Conservation (phyloP, 1,284 basidiomycete species). For the Irpex rosettiformis region DNA sequence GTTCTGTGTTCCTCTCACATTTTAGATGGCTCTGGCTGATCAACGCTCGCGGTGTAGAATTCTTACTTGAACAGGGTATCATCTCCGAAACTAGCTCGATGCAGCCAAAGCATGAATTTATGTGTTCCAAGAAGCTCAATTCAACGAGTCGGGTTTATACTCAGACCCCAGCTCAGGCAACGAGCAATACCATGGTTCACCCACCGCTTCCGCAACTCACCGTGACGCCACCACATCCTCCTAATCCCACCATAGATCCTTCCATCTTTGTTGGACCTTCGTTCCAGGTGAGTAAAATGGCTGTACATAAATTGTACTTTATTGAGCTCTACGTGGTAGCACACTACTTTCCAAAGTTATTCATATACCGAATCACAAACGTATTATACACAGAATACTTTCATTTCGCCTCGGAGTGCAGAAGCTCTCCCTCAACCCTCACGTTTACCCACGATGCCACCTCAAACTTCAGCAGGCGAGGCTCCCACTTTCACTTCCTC, state of each 20-base stretch:
- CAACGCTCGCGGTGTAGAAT: conserved; percentile 18
- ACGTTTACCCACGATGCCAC: too few species aligned
- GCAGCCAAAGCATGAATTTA: not conserved
- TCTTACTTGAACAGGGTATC: conserved; percentile 25
- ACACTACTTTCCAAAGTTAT: too few species aligned
- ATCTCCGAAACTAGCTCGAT: conserved; percentile 12
- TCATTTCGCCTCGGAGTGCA: too few species aligned
- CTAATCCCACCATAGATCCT: not conserved
- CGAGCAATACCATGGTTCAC: too few species aligned
- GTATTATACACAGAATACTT: too few species aligned
- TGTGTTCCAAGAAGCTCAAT: not conserved
- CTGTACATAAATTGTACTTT: too few species aligned
- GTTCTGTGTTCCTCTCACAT: not conserved
- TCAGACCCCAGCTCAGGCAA: not conserved
- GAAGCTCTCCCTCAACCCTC: too few species aligned
- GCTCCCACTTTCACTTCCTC: too few species aligned
- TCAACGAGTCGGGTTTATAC: not conserved
- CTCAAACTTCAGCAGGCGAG: too few species aligned
- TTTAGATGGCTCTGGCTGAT: not conserved
- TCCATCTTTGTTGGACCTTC: not conserved
- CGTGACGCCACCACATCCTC: not conserved
- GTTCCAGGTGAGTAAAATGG: not conserved
- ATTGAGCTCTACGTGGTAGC: too few species aligned
- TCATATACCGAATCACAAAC: too few species aligned
- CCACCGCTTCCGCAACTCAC: too few species aligned